phyloP scores from a whole-genome alignment of 768 basidiomycete species.

The Termitomyces sp. region DNA sequence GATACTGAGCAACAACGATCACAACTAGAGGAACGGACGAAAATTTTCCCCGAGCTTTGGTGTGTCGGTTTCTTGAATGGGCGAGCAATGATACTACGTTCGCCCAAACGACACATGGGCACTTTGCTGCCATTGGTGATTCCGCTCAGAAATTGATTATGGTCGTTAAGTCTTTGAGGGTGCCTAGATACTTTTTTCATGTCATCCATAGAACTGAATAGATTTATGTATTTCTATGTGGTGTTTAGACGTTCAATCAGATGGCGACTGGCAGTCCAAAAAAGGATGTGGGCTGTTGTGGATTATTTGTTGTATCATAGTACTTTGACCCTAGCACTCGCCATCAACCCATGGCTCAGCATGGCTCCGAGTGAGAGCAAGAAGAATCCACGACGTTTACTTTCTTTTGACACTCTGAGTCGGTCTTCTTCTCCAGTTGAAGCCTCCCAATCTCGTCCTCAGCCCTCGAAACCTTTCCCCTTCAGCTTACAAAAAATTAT shows the following conservation, averaged over 20 bases:
- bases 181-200: too few relatives aligned
- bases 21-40: neutral
- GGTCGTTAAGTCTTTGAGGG: too few relatives aligned
- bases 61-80: too few relatives aligned
- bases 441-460: constrained; percentile 5
- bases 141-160: too few relatives aligned
- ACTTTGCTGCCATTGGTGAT: too few relatives aligned
- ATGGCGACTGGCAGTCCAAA: neutral
- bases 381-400: constrained; percentile 21
- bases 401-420: constrained; percentile 26
- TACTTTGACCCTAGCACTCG: neutral
- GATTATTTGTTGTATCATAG: neutral
- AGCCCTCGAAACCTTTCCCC: constrained; percentile 8
- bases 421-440: constrained; percentile 8
- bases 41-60: too few relatives aligned
- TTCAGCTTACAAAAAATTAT: constrained; percentile 6
- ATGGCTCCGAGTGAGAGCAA: constrained; percentile 19
- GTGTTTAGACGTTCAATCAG: too few relatives aligned
- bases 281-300: neutral
- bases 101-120: neutral
- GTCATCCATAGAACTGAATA: too few relatives aligned
- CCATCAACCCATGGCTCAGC: neutral
- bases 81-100: neutral
- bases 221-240: neutral
- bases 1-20: neutral